Base-by-base conservation (phyloP, 2,329 filamentous ascomycete species). In the Blumeriella jaapii region DNA sequence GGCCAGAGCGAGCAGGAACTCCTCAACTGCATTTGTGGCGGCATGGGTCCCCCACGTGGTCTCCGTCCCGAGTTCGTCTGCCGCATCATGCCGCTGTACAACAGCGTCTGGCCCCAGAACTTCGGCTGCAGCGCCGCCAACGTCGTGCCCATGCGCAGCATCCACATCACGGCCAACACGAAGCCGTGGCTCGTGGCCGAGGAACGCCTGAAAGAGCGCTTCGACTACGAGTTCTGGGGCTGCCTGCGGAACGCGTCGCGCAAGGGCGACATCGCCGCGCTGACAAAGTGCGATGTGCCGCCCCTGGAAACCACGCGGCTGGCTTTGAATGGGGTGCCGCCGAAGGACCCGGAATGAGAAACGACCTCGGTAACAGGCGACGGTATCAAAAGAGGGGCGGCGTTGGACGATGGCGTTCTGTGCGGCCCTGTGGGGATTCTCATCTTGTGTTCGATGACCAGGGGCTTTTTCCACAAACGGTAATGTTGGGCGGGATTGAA, bases 1-100 rank as follows among this genome's bases (percentile, higher is more conserved):
- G 9, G 20, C 22, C 38, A 40, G 9, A 32, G 29, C 2, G 38
- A 40, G 16, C 38, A 40, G 20, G 38, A 40, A 13, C 33, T 40
- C 11, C 33, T 40, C 12, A 40, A 40, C 19, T 40, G 38, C 18
- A 27, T 40, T 14, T 40, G 38, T 19, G 38, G 38, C 6, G 23
- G 15, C 6, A 13, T 26, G 12, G 25, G 29, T 10, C 12, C 28
- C 6, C 17, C 27, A 8, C 16, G 17, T 5, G 36, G 31, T 13
- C 5, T 22, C 5, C 16, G 38, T 11, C 33, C 33, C 1, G 38
- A 40, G 11, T 40, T 40, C 29, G 16, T n/a, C 12, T 40, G 38
- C 12, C 17, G 15, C 4, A 32, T 40, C 9, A 36, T 40, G 38
- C 38, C 38, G 8, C 20, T 40, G 6, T 33, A 40, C 10, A 33